These are phyloP conservation scores for Phaeophleospora eucalypticola DNA, from an alignment of 2,329 filamentous ascomycete genomes.

Conservation along the genomic window DNA sequence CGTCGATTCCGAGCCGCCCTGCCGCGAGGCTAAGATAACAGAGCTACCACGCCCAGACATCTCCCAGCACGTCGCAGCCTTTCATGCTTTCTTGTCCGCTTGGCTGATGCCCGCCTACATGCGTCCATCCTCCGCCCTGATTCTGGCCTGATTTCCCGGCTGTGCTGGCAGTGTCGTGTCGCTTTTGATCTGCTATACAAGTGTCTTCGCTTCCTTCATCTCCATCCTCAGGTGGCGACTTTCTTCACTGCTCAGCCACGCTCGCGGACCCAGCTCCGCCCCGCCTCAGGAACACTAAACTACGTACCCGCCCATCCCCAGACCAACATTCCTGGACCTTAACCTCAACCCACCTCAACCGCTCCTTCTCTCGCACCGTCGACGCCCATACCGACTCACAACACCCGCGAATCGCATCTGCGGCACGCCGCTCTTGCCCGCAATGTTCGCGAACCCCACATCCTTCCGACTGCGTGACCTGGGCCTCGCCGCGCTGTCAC, in stretches of 20 bases:
- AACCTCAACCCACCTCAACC: neutral
- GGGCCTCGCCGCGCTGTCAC: constrained; percentile 38
- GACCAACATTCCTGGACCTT: neutral
- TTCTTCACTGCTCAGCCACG: too few relatives aligned
- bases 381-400: neutral
- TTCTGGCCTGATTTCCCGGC: too few relatives aligned
- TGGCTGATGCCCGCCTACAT: neutral
- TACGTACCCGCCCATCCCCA: too few relatives aligned
- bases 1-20: too few relatives aligned
- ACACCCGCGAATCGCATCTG: neutral
- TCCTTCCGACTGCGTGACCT: constrained; percentile 40
- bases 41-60: neutral
- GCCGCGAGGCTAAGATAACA: neutral
- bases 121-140: too few relatives aligned
- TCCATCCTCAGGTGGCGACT: too few relatives aligned
- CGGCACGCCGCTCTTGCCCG: neutral
- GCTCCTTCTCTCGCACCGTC: too few relatives aligned
- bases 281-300: too few relatives aligned
- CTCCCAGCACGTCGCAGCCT: neutral
- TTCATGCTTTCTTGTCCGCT: neutral
- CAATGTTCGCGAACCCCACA: constrained; percentile 42
- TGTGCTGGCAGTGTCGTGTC: too few relatives aligned
- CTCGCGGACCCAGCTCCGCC: too few relatives aligned
- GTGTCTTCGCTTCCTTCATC: too few relatives aligned
- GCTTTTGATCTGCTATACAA: too few relatives aligned